Evolutionary conservation across 768 basidiomycete genomes (phyloP).

Genomic region (Gyrodon lividus): DNA sequence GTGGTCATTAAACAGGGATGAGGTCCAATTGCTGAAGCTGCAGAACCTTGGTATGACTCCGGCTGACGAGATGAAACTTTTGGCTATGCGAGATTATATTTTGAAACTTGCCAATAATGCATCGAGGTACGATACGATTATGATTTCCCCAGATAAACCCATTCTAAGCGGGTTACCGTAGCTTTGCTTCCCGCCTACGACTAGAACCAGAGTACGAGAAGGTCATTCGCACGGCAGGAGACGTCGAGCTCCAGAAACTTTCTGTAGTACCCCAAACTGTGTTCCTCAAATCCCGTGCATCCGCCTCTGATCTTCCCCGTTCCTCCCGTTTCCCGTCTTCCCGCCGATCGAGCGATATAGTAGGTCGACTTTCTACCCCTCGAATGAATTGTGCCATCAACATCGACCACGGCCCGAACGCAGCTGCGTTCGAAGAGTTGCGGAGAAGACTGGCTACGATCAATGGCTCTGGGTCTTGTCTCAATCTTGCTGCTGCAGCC

Average conservation of each 20-base stretch:
- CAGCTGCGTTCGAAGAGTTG: constrained; percentile 75
- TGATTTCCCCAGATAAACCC: not conserved
- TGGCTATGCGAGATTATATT: constrained; percentile 88
- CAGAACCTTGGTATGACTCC: constrained; percentile 86
- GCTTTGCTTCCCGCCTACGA: constrained; percentile 65
- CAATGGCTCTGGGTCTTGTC: constrained; percentile 68
- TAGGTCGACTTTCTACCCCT: constrained; percentile 50
- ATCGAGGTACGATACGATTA: constrained; percentile 53
- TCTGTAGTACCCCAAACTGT: constrained; percentile 90
- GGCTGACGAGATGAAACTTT: constrained; percentile 79
- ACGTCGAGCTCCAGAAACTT: constrained; percentile 82
- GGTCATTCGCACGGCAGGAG: constrained; percentile 59
- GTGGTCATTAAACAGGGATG: constrained; percentile 55
- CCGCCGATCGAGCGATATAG: constrained; percentile 41
- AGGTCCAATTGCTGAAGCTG: constrained; percentile 68
- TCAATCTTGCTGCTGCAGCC: constrained; percentile 44
- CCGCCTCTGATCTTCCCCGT: constrained; percentile 37
- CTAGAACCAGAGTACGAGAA: constrained; percentile 63
- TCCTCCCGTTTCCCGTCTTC: constrained; percentile 39
- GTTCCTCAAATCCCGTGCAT: constrained; percentile 63
- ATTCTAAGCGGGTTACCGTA: constrained; percentile 29
- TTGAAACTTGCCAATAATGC: constrained; percentile 78
- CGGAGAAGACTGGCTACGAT: constrained; percentile 72
- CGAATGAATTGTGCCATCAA: constrained; percentile 48
- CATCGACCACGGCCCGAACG: constrained; percentile 42